These are phyloP conservation scores for Helotiales sp. DNA, from an alignment of 2,329 filamentous ascomycete species.

Conservation along the genomic window DNA sequence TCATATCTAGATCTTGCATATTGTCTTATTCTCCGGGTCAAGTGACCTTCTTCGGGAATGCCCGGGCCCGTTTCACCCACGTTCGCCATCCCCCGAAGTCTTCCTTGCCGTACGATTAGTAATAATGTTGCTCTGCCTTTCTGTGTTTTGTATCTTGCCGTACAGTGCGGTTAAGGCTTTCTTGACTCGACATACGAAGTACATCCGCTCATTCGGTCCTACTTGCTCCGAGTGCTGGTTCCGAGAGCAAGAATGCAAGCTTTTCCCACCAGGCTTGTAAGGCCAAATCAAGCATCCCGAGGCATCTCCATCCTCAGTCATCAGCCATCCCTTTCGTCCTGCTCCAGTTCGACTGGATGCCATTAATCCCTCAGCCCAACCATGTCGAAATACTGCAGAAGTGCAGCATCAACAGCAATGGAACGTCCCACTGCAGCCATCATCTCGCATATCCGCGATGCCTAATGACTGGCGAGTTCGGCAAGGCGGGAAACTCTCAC, in stretches of 20 bases:
- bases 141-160: not conserved
- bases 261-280: not conserved
- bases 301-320: too few relatives aligned
- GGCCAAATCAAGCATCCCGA: constrained; percentile 12
- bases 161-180: not conserved
- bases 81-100: too few relatives aligned
- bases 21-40: too few relatives aligned
- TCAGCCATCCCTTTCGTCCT: constrained; percentile 15
- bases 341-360: constrained; percentile 23
- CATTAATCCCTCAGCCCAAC: constrained; percentile 31
- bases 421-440: too few relatives aligned
- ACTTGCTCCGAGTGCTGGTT: not conserved
- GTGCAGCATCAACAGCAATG: too few relatives aligned
- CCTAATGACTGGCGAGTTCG: constrained; percentile 20
- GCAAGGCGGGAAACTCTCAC: constrained; percentile 10
- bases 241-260: too few relatives aligned
- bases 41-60: too few relatives aligned
- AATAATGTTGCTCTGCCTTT: too few relatives aligned
- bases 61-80: too few relatives aligned
- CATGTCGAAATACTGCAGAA: constrained; percentile 2
- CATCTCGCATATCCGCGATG: too few relatives aligned
- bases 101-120: too few relatives aligned
- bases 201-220: not conserved
- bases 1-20: not conserved
- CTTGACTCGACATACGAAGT: too few relatives aligned